phyloP scores from a whole-genome alignment of 2,329 filamentous ascomycete species.

The Phialophora verrucosa region DNA sequence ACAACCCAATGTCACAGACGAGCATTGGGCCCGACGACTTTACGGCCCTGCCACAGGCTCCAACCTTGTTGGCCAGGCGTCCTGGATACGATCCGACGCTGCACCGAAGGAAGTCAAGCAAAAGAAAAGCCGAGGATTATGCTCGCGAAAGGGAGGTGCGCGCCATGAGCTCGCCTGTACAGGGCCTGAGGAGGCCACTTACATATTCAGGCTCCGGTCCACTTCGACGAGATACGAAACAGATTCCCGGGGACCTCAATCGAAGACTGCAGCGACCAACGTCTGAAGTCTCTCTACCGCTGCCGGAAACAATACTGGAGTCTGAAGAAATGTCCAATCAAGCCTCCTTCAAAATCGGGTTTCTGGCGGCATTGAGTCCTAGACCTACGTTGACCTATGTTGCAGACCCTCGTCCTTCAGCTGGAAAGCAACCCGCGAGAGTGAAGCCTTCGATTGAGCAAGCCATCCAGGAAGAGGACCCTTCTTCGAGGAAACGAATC shows the following conservation, averaged over 20 bases:
- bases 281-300: conserved; percentile 77
- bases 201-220: conserved; percentile 63
- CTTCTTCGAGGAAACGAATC: conserved; percentile 67
- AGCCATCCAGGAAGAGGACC: conserved; percentile 64
- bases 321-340: conserved; percentile 74
- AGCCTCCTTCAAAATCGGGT: conserved; percentile 78
- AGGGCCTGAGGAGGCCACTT: conserved; percentile 69
- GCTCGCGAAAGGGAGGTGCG: conserved; percentile 86
- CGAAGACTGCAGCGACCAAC: conserved; percentile 65
- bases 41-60: conserved; percentile 53
- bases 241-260: conserved; percentile 62
- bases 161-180: conserved; percentile 71
- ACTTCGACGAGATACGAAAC: conserved; percentile 68
- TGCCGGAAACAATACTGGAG: conserved; percentile 73
- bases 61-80: conserved; percentile 63
- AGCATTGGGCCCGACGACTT: conserved; percentile 49
- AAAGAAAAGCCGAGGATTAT: conserved; percentile 74
- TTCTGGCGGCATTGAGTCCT: conserved; percentile 80
- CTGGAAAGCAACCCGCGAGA: conserved; percentile 45
- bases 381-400: conserved; percentile 81
- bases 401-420: conserved; percentile 65
- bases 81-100: conserved; percentile 62
- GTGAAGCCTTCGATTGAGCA: conserved; percentile 41
- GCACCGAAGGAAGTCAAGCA: conserved; percentile 74
- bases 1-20: conserved; percentile 45